Percentiles rank a stretch among this genome's conserved stretches.
phyloP scores from a whole-genome alignment of 352 stramenopile genomes.

The Pythium angustatum region DNA sequence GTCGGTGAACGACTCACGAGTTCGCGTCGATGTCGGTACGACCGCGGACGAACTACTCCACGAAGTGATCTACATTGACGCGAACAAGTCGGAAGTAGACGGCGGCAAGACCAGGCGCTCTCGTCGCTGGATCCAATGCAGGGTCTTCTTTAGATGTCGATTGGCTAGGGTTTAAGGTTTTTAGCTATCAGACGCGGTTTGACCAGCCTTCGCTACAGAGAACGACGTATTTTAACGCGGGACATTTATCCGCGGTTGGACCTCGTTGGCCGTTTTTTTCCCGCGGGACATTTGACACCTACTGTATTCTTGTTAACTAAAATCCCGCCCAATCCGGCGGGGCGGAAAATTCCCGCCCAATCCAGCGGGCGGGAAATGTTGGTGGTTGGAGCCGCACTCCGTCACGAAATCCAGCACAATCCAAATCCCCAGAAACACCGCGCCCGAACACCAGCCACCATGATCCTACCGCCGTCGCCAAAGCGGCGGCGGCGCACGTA shows the following conservation, averaged over 20 bases:
- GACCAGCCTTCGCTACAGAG: background rate
- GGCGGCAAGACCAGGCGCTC: constrained; percentile 31
- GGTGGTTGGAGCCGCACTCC: background rate
- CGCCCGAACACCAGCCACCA: background rate
- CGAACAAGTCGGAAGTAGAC: constrained; percentile 25
- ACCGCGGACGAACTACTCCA: constrained; percentile 24
- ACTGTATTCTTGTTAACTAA: background rate
- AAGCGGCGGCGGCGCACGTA: background rate
- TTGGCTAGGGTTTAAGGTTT: no score
- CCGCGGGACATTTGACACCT: background rate
- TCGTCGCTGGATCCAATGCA: constrained; percentile 34
- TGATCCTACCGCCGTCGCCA: background rate
- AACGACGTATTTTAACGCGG: constrained; percentile 10
- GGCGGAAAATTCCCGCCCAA: constrained; percentile 2
- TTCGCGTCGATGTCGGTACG: constrained; percentile 21
- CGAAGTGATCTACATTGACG: constrained; percentile 33
- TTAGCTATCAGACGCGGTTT: background rate
- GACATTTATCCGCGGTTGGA: constrained; percentile 2
- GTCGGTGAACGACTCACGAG: no score
- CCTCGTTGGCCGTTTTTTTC: no score
- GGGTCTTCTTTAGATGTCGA: constrained; percentile 35
- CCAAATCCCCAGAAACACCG: background rate
- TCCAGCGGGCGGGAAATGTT: background rate
- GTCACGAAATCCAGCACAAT: background rate
- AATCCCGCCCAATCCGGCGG: background rate